Base-by-base conservation (phyloP, 1,284 basidiomycete species). In the Cryptococcus sp. region DNA sequence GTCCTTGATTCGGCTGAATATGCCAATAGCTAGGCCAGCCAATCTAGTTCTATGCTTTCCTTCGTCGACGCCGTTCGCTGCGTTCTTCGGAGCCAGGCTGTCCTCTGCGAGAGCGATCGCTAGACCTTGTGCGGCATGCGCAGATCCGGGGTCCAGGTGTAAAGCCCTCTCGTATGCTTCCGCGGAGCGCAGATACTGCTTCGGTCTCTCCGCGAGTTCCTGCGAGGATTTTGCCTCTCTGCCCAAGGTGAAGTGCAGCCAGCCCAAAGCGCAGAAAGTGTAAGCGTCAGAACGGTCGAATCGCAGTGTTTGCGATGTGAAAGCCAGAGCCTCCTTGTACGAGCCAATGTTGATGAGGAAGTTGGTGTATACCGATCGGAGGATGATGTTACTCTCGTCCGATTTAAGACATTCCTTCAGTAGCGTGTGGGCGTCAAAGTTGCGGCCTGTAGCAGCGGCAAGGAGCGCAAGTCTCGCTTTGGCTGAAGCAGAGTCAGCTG, bases 51-150 rank as follows among this genome's bases (percentile, higher is more conserved):
- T 65, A 23, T 68, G 59, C 61, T 85, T 84, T 1, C 81, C 75
- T 60, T 93, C 91, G 38, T 90, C 89, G 7, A 60, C 6, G 76
- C 15, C 56, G 56, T 40, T 63, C 25, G 50, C 53, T 35, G 48
- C 50, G 23, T 56, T 48, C 11, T 65, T 51, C 53, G 64, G 61
- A 81, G 88, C 88, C 8, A 96, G 78, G 0, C 87, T 87, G 75
- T 94, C 91, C 75, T 97, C 94, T 0, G 91, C 93, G 3, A 91
- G 86, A 3, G 90, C 87, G 62, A 97, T 95, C 0, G 92, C 93
- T 11, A 97, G 81, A 1, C 93, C 93, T 74, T 95, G 92, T 3
- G 93, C 93, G 6, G 93, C 93, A 57, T 93, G 85, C 1, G 91
- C 91, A 74, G 91, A 95, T 25, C 84, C 80, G 0, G 90, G 86